A percentile compares a stretch with the other conserved stretches of the same genome.
Evolutionary conservation across 345 rosid genomes (phyloP).

Genomic region (Sisymbrium irio): DNA sequence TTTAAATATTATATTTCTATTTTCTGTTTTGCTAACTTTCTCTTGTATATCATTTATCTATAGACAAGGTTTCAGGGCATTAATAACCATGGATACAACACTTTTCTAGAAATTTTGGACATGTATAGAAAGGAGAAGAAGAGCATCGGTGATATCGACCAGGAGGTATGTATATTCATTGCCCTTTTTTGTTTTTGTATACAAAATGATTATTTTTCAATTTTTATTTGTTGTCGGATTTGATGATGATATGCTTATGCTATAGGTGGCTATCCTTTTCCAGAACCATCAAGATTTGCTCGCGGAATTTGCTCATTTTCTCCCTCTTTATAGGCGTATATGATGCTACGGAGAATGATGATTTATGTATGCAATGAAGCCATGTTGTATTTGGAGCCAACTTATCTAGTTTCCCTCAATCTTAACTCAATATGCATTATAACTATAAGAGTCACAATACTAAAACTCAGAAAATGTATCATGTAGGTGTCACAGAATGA

Average conservation of each 20-base stretch:
- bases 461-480: no score
- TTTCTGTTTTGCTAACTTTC: neutral
- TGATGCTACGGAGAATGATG: neutral
- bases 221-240: neutral
- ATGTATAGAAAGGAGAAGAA: slow-evolving; percentile 66
- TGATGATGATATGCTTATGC: neutral
- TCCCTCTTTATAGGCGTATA: slow-evolving; percentile 35
- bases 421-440: neutral
- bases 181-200: neutral
- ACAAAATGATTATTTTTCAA: neutral
- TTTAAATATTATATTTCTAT: neutral
- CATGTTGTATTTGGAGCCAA: neutral
- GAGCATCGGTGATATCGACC: slow-evolving; percentile 59
- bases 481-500: no score
- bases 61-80: slow-evolving; percentile 66
- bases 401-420: neutral
- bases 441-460: no score
- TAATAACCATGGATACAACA: slow-evolving; percentile 62
- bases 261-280: slow-evolving; percentile 72
- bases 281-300: slow-evolving; percentile 73
- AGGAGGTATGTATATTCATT: slow-evolving; percentile 49
- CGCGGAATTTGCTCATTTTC: slow-evolving; percentile 63
- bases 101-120: slow-evolving; percentile 73
- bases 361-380: neutral
- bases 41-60: slow-evolving; percentile 10